These are phyloP conservation scores for Calonectria pseudoturangicola DNA, from an alignment of 2,329 filamentous ascomycete genomes.

Conservation along the genomic window DNA sequence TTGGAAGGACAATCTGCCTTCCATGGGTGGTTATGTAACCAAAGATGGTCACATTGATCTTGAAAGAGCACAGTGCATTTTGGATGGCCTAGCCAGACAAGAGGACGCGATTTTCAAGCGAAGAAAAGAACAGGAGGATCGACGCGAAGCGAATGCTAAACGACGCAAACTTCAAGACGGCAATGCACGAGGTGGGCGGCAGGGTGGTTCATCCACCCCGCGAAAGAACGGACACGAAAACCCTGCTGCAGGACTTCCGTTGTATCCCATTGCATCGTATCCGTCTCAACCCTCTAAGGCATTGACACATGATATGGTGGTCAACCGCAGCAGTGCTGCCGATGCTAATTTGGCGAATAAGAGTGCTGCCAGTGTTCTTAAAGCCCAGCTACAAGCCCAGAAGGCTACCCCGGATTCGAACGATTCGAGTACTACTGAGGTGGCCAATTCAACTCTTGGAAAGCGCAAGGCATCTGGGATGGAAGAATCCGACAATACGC, in stretches of 20 bases:
- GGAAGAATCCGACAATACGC: slow-evolving; percentile 77
- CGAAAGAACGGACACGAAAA: slow-evolving; percentile 60
- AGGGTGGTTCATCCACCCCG: slow-evolving; percentile 41
- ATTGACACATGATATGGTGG: slow-evolving; percentile 91
- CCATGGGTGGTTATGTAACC: slow-evolving; percentile 96
- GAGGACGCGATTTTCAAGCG: slow-evolving; percentile 95
- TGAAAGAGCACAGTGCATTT: slow-evolving; percentile 88
- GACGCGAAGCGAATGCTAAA: slow-evolving; percentile 86
- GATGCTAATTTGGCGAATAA: slow-evolving; percentile 91
- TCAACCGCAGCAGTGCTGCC: slow-evolving; percentile 80
- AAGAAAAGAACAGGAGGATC: slow-evolving; percentile 89
- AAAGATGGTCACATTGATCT: slow-evolving; percentile 96
- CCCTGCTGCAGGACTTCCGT: slow-evolving; percentile 56
- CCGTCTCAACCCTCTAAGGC: slow-evolving; percentile 72
- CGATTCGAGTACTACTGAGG: slow-evolving; percentile 56
- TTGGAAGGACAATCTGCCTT: slow-evolving; percentile 93
- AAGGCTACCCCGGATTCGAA: slow-evolving; percentile 49
- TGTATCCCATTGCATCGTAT: slow-evolving; percentile 68
- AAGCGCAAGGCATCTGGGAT: slow-evolving; percentile 87
- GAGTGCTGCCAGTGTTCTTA: slow-evolving; percentile 92
- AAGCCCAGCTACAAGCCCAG: slow-evolving; percentile 81
- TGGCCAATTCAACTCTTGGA: slow-evolving; percentile 72
- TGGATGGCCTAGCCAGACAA: slow-evolving; percentile 91
- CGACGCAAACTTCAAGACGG: slow-evolving; percentile 82
- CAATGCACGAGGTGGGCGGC: slow-evolving; percentile 55